Evolutionary conservation across 2,329 filamentous ascomycete genomes (phyloP).

Genomic region (Aspergillus sp.): DNA sequence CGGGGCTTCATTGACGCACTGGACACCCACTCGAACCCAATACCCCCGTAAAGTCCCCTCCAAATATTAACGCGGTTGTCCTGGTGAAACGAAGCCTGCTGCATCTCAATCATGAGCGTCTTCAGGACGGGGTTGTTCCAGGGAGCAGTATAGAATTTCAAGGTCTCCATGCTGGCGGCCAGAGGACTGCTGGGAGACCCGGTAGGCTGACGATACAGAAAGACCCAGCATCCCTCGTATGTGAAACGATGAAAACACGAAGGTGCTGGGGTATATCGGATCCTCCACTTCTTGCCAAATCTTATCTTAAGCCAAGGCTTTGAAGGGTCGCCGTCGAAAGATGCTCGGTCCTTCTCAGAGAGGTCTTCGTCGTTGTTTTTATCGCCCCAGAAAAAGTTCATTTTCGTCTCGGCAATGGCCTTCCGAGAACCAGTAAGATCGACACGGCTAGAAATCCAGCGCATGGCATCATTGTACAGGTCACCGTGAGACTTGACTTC

Average conservation of each 20-base stretch:
- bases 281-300: background rate
- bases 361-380: slow-evolving; percentile 3
- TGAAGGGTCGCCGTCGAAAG: background rate
- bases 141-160: slow-evolving; percentile 8
- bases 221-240: background rate
- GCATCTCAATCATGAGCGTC: slow-evolving; percentile 39
- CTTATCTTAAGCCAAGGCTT: slow-evolving; percentile 4
- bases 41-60: slow-evolving; percentile 41
- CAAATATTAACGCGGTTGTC: slow-evolving; percentile 26
- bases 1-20: slow-evolving; percentile 42
- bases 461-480: slow-evolving; percentile 58
- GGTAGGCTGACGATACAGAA: slow-evolving; percentile 1
- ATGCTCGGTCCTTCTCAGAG: background rate
- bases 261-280: slow-evolving; percentile 1
- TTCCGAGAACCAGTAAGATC: slow-evolving; percentile 50
- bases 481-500: slow-evolving; percentile 54
- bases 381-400: slow-evolving; percentile 2
- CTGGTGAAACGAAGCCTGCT: background rate
- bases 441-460: slow-evolving; percentile 55
- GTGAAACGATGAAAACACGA: slow-evolving; percentile 1
- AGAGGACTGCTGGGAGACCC: slow-evolving; percentile 1
- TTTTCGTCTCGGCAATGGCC: slow-evolving; percentile 53
- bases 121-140: slow-evolving; percentile 52
- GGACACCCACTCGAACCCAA: slow-evolving; percentile 49
- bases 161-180: slow-evolving; percentile 3